Evolutionary conservation across 1,284 basidiomycete genomes (phyloP), one percentile per base, ranked within the genome.

Genomic region (Malassezia sp.): DNA sequence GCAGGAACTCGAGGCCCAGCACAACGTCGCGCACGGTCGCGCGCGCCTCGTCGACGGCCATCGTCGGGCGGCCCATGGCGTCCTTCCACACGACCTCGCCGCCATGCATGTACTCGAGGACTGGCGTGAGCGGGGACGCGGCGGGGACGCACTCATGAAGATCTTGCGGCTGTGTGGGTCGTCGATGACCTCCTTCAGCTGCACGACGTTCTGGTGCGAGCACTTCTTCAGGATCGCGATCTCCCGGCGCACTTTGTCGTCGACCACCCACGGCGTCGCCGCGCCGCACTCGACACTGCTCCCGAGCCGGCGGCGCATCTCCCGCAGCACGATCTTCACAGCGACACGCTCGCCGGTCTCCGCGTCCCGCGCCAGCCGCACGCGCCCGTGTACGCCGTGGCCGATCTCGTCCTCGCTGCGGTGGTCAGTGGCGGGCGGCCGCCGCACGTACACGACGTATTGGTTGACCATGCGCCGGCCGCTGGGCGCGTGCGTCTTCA

Each of bases 151-250:
- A n/a, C n/a, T n/a, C 80, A 97, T 85, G 72, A 87, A 93, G 32
- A 96, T 84, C 73, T 85, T 86, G 68, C 85, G 84, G 52, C 80
- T 80, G 53, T 84, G 78, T 20, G 82, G 80, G 72, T 96, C 91
- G 71, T 97, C 90, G 59, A 97, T 93, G 64, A 96, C 89, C 71
- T 95, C 89, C 62, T 83, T 80, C 52, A 97, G 77, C 54, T 82
- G 78, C 5, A 97, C 91, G 48, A 97, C 82, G 67, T 97, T 84
- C 0, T 83, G 81, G 70, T 97, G 90, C 50, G 81, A 76, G 65
- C 63, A 66, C 67, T 93, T 90, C 74, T 95, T 95, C 84, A 97
- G 89, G 70, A 97, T 91, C 5, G 90, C 91, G 54, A 97, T 95
- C 73, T 97, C 67, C 10, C 66, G 55, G 24, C 54, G 51, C 20